These are phyloP conservation scores for Candida succiphila DNA, from an alignment of 805 yeast genomes.

Conservation along the genomic window DNA sequence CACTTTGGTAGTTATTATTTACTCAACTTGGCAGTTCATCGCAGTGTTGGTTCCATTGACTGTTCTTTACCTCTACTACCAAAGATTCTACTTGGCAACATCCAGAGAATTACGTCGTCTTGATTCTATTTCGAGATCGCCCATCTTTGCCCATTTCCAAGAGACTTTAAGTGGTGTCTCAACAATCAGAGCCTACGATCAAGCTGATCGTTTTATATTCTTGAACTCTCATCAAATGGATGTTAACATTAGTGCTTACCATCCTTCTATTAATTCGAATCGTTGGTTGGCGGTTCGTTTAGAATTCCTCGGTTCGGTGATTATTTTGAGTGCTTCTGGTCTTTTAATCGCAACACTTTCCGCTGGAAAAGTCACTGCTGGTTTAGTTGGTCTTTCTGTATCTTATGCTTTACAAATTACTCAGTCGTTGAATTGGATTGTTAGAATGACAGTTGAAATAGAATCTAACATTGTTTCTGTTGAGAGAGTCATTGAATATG, in stretches of 20 bases:
- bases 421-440: conserved; percentile 93
- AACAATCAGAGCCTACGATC: conserved; percentile 66
- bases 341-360: conserved; percentile 63
- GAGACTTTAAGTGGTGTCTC: conserved; percentile 71
- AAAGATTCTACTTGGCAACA: conserved; percentile 64
- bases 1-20: conserved; percentile 71
- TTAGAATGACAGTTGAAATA: conserved; percentile 96
- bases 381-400: conserved; percentile 88
- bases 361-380: conserved; percentile 70
- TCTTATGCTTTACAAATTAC: conserved; percentile 91
- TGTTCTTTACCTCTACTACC: conserved; percentile 58
- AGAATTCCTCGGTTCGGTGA: conserved; percentile 83
- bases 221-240: conserved; percentile 69
- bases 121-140: conserved; percentile 72
- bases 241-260: conserved; percentile 82
- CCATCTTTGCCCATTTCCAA: conserved; percentile 77
- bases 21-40: conserved; percentile 81
- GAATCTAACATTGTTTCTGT: conserved; percentile 91
- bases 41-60: conserved; percentile 64
- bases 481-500: conserved; percentile 57
- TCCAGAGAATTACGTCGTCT: conserved; percentile 78
- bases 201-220: conserved; percentile 49
- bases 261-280: conserved; percentile 86
- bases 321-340: conserved; percentile 80
- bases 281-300: conserved; percentile 96